Evolutionary conservation across 495 filamentous ascomycete species (phyloP).

Genomic region (Geoglossum glabrum): DNA sequence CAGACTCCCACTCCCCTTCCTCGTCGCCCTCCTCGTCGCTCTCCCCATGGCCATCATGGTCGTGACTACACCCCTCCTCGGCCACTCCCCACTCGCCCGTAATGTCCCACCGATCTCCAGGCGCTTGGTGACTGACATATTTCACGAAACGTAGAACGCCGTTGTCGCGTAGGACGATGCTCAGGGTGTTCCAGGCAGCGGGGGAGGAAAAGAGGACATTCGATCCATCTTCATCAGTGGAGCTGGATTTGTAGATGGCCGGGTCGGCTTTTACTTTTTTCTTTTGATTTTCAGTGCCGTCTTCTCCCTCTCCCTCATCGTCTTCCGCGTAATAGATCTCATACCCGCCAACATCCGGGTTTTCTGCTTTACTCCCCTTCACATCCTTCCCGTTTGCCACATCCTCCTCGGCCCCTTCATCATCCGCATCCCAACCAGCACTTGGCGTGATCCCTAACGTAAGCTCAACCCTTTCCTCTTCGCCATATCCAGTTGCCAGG

Average conservation of each 20-base stretch:
- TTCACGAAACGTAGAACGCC: constrained; percentile 86
- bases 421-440: constrained; percentile 59
- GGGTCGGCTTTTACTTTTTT: constrained; percentile 12
- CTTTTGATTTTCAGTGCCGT: constrained; percentile 72
- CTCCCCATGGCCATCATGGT: constrained; percentile 15
- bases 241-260: background rate
- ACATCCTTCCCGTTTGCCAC: constrained; percentile 19
- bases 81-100: constrained; percentile 42
- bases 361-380: constrained; percentile 9
- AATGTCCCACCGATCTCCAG: constrained; percentile 87
- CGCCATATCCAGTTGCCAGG: constrained; percentile 63
- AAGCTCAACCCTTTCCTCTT: constrained; percentile 55
- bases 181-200: constrained; percentile 75
- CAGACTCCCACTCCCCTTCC: constrained; percentile 13
- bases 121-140: constrained; percentile 66
- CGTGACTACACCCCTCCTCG: constrained; percentile 20
- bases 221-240: background rate
- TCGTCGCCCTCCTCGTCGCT: constrained; percentile 11
- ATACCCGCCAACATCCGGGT: background rate
- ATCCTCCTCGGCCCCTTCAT: constrained; percentile 30
- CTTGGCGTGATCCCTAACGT: constrained; percentile 70
- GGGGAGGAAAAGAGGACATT: constrained; percentile 17
- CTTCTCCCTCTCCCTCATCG: constrained; percentile 1
- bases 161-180: constrained; percentile 70
- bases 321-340: constrained; percentile 5